A percentile compares a stretch with the other conserved stretches of the same genome.
Evolutionary conservation across 345 rosid species (phyloP).

Genomic region (Combretum micranthum): DNA sequence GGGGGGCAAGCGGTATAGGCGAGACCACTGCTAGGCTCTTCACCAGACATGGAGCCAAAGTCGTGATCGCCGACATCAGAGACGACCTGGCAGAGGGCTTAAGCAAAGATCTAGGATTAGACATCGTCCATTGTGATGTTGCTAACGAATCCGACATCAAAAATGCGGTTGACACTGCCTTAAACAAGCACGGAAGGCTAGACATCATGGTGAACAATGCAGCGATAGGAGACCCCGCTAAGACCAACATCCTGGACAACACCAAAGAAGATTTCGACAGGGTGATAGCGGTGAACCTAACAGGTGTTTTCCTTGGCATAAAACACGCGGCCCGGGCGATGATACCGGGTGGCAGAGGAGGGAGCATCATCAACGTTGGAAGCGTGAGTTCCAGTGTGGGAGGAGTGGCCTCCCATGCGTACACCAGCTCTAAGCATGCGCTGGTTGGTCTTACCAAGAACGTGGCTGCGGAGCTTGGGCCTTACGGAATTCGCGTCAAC

Average conservation of each 20-base stretch:
- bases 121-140: slow-evolving; percentile 28
- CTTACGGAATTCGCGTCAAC: slow-evolving; percentile 34
- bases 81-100: slow-evolving; percentile 21
- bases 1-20: slow-evolving; percentile 38
- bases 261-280: slow-evolving; percentile 22
- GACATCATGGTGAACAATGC: slow-evolving; percentile 41
- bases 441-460: slow-evolving; percentile 26
- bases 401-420: slow-evolving; percentile 17
- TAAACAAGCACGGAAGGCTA: slow-evolving; percentile 26
- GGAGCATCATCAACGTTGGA: slow-evolving; percentile 31
- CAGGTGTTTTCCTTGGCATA: slow-evolving; percentile 28
- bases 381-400: slow-evolving; percentile 23
- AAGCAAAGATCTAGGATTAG: slow-evolving; percentile 14
- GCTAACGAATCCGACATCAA: slow-evolving; percentile 25
- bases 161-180: slow-evolving; percentile 20
- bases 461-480: slow-evolving; percentile 32
- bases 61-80: slow-evolving; percentile 35
- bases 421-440: slow-evolving; percentile 21
- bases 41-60: slow-evolving; percentile 30
- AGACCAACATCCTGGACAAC: slow-evolving; percentile 17
- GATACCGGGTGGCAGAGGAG: slow-evolving; percentile 16
- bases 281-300: slow-evolving; percentile 23
- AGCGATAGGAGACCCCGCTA: slow-evolving; percentile 14
- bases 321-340: slow-evolving; percentile 41
- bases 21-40: slow-evolving; percentile 17